Evolutionary conservation across 805 yeast genomes (phyloP).

Genomic region (Zygosaccharomyces siamensis): DNA sequence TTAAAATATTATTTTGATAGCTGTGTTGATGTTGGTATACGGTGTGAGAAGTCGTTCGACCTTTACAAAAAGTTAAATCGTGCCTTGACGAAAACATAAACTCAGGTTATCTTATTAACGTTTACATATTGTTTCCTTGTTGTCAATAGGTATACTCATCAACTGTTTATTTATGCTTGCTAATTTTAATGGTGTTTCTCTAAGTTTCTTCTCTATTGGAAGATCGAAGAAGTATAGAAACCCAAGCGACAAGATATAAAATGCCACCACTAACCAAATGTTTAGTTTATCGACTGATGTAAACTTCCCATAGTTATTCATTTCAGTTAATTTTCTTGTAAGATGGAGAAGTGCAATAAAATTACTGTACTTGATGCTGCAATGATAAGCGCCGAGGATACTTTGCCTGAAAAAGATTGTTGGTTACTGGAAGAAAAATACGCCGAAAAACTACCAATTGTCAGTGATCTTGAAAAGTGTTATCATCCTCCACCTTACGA

Average conservation of each 20-base stretch:
- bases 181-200: background rate
- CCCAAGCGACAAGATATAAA: background rate
- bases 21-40: background rate
- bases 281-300: too few relatives aligned
- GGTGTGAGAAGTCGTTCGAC: background rate
- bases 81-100: background rate
- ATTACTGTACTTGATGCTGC: conserved; percentile 5
- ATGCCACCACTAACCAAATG: background rate
- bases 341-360: background rate
- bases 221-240: background rate
- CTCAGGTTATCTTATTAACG: too few relatives aligned
- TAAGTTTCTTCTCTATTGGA: background rate
- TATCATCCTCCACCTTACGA: conserved; percentile 4
- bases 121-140: too few relatives aligned
- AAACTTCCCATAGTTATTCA: background rate
- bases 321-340: background rate
- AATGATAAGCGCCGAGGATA: conserved; percentile 6
- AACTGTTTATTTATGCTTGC: background rate
- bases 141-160: background rate
- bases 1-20: background rate
- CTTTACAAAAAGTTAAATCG: background rate
- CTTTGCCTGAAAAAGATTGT: conserved; percentile 7
- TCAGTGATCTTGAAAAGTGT: background rate
- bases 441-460: conserved; percentile 9
- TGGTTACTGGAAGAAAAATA: conserved; percentile 13